Evolutionary conservation across 768 basidiomycete genomes (phyloP), one percentile per base, ranked within the genome.

Genomic region (Nidularia pulvinata): DNA sequence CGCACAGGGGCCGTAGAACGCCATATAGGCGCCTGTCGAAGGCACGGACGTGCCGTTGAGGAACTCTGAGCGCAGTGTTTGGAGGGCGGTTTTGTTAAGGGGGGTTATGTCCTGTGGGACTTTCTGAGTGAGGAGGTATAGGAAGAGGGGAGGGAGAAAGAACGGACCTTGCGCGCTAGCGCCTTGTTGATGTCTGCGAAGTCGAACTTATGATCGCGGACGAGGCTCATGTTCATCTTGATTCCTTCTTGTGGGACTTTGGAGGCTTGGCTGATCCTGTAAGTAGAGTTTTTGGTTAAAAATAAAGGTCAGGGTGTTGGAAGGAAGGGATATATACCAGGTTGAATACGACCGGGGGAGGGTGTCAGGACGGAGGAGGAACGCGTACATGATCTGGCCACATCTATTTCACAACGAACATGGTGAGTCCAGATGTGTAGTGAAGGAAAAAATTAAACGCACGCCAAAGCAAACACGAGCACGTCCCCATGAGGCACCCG

Each of bases 301-400:
- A 34, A n/a, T 34, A 32, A 49, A 34, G 9, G 33, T 11, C 11
- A 49, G 33, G 32, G 16, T 13, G 46, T 10, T 11, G 22, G 33
- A 13, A 49, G 10, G 45, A 32, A 47, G 16, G 7, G 32, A 16
- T 4, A 54, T 79, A 45, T 55, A 92, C 93, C 93, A 96, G 39
- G 66, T 67, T 22, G 74, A 77, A 60, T 96, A 96, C 11, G 88
- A 88, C 47, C 72, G 72, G n/a, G 91, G 85, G 22, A 96, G 81
- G 3, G 93, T 93, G 54, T 95, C 92, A 14, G 91, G 93, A 39
- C 89, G 79, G 36, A 91, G 65, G 32, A 93, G 72, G 62, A 84
- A 89, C 2, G 78, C 86, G 63, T 92, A 95, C 65, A 93, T 70
- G 65, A 98, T 96, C 68, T 96, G 94, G 3, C 85, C 87, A 59